Conservation (phyloP, 306 rosid genomes). For the Fragaria vesca region DNA sequence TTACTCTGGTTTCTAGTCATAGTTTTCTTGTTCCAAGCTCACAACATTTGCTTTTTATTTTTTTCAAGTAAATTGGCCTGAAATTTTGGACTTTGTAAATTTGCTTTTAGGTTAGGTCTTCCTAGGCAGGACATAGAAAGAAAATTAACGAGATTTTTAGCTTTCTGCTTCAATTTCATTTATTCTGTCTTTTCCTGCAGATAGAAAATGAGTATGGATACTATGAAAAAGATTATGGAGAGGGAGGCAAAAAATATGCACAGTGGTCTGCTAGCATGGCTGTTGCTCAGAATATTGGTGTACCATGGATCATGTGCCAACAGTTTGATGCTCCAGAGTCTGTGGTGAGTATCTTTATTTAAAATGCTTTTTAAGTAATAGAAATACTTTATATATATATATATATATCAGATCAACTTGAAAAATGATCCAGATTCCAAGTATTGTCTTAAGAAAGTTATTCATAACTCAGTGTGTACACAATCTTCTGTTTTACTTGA, state of each 20-base stretch:
- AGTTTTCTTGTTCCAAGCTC: neutral
- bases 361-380: neutral
- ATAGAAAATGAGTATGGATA: constrained; percentile 91
- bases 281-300: constrained; percentile 77
- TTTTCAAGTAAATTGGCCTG: neutral
- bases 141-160: constrained; percentile 8
- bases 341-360: constrained; percentile 56
- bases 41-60: neutral
- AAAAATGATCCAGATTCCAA: constrained; percentile 10
- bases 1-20: neutral
- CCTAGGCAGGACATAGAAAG: neutral
- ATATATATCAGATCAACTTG: neutral
- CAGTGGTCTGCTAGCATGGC: constrained; percentile 96
- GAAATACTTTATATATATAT: neutral
- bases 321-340: constrained; percentile 95
- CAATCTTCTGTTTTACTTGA: neutral
- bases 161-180: constrained; percentile 1
- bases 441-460: neutral
- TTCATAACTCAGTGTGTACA: neutral
- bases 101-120: neutral
- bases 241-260: constrained; percentile 80
- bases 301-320: constrained; percentile 98
- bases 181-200: constrained; percentile 41
- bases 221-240: constrained; percentile 71
- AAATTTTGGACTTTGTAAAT: neutral